Base-by-base conservation (phyloP, 495 filamentous ascomycete species). In the Glarea lozoyensis region DNA sequence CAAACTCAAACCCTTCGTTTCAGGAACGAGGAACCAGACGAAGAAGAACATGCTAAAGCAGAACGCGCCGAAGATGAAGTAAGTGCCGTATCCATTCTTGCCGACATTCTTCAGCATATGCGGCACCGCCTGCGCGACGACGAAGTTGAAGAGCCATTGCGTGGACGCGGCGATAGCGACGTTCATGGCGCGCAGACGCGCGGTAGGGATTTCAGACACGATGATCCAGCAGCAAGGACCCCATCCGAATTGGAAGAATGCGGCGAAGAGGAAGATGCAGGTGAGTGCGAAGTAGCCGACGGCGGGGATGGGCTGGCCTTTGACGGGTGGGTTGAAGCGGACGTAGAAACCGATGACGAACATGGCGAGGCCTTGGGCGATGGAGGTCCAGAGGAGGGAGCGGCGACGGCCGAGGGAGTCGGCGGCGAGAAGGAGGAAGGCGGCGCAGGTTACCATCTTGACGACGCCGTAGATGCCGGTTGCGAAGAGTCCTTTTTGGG, bases 271-370 rank as follows among this genome's bases (percentile, higher is more conserved):
- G 58, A 81, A 87, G 43, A 87, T 80, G 58, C 73, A 82, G 22
- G 82, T 73, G 3, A 85, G 66, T 0, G 81, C 81, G 40, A 84
- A 62, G 54, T 84, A 84, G 4, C 81, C 81, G 11, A 75, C 71
- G 0, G 68, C 63, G 5, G 75, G 69, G 30, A 81, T 73, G 9
- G 62, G 49, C 6, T 48, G 46, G 12, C 69, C 76, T 4, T 59
- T 39, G 15, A 67, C 54, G 0, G 83, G 84, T 0, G 82, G 82
- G 13, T 76, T 63, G 49, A 86, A 77, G 41, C 82, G 79, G 5
- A 86, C 69, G 55, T 89, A 85, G n/a, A 90, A 63, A 10, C 84
- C 84, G 46, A 89, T 81, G 56, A 88, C 86, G 54, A 84, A 78
- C 83, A 87, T 89, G 48, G 71, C 70, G 10, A 76, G 54, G 2